Evolutionary conservation across 352 stramenopile genomes (phyloP), one percentile per base, ranked within the genome.

Genomic region (Lagenidium giganteum): DNA sequence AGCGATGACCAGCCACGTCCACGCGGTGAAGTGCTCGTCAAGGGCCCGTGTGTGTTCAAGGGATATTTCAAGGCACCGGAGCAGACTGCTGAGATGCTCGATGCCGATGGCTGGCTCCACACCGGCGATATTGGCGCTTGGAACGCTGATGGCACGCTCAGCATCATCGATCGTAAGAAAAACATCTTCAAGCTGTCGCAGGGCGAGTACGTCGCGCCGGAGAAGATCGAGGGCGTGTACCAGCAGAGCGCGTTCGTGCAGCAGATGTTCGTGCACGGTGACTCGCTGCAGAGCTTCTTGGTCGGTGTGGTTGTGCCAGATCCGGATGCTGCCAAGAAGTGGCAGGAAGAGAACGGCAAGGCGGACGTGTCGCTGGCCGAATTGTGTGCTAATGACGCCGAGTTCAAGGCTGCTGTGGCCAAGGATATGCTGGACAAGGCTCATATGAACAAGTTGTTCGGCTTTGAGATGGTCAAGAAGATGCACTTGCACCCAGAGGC

Each of bases 141-240:
- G 67, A 98, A 98, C 56, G 57, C 74, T 1, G 73, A 97, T 60
- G 88, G 90, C 34, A 94, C 76, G 41, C 61, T 98, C 26, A 64
- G 78, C 36, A 96, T 98, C 46, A 76, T 95, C 18, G 84, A 95
- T 54, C 77, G 84, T 45, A 94, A 93, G 71, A 95, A 97, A 67
- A 95, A 95, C 76, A 91, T 97, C 45, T 96, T 96, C 70, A 96
- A 96, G 67, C 78, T 96, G 21, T 70, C 78, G 11, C 82, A 96
- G 55, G 95, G 93, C 39, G 94, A 98, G 70, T 98, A 98, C 62
- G 80, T 98, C 3, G 93, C 95, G 0, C 73, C 95, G 5, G 94
- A 98, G 63, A 98, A 98, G 74, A 93, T 99, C 61, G 95, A 99
- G 55, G 95, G 90, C 54, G 80, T 95, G 8, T 97, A 97, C 61